phyloP scores from a whole-genome alignment of 2,329 filamentous ascomycete genomes.

The Monilinia aucupariae region DNA sequence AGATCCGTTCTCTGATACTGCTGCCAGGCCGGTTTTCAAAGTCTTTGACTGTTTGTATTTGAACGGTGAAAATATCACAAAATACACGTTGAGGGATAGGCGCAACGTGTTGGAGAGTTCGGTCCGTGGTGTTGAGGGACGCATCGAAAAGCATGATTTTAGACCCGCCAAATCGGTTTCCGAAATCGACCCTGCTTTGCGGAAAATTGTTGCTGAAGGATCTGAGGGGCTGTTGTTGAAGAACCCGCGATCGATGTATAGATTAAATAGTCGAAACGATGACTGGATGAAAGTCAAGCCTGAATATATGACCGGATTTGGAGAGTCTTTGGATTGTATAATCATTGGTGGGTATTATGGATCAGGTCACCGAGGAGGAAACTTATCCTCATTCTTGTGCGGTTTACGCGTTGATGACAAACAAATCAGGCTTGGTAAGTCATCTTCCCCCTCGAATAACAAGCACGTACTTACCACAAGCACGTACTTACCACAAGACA shows the following conservation, averaged over 20 bases:
- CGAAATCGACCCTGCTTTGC: constrained; percentile 73
- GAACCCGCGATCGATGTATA: constrained; percentile 82
- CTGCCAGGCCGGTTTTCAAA: constrained; percentile 70
- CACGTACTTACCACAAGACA: constrained; percentile 10
- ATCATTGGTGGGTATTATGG: constrained; percentile 92
- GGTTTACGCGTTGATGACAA: constrained; percentile 63
- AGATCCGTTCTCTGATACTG: constrained; percentile 57
- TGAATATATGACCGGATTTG: constrained; percentile 96
- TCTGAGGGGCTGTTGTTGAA: constrained; percentile 91
- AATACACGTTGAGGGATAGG: constrained; percentile 77
- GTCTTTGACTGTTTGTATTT: constrained; percentile 90
- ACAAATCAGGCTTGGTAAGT: constrained; percentile 4
- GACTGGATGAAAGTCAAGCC: constrained; percentile 99
- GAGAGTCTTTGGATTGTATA: constrained; percentile 84
- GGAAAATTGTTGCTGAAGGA: constrained; percentile 77
- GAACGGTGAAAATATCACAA: constrained; percentile 73
- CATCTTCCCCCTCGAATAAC: background rate
- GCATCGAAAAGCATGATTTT: constrained; percentile 78
- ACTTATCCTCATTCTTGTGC: constrained; percentile 81
- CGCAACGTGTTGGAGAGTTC: constrained; percentile 66
- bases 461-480: background rate
- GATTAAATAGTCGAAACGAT: constrained; percentile 82
- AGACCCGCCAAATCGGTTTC: constrained; percentile 58
- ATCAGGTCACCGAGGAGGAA: constrained; percentile 76
- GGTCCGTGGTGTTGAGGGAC: constrained; percentile 64